A percentile compares a stretch with the other conserved stretches of the same genome.
Conservation (phyloP, 768 basidiomycete species). For the Leccinum obscurum region DNA sequence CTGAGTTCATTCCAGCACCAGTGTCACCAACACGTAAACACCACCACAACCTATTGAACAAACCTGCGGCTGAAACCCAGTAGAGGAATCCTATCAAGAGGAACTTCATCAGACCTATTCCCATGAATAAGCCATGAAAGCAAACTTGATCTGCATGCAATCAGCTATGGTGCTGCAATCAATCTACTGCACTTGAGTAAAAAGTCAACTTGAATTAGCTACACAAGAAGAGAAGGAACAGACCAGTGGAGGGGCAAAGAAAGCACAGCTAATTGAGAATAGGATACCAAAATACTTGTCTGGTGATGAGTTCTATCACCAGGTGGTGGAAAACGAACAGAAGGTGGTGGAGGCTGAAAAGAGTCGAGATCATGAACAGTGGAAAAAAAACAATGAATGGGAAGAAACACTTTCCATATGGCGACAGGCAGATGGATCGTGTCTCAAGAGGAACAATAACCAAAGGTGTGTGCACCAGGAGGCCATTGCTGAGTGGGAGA, state of each 20-base stretch:
- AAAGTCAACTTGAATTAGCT: constrained; percentile 15
- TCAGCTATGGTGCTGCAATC: constrained; percentile 1
- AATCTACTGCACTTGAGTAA: constrained; percentile 14
- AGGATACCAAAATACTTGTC: constrained; percentile 24
- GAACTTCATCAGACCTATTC: background rate
- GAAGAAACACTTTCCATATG: background rate
- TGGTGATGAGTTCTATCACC: constrained; percentile 14
- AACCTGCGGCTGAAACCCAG: background rate
- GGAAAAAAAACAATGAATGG: background rate
- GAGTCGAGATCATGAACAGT: background rate
- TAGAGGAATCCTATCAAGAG: background rate
- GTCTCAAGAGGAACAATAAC: background rate
- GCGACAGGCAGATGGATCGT: background rate
- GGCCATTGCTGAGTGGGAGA: background rate
- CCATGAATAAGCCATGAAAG: too few relatives aligned
- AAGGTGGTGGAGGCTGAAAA: background rate
- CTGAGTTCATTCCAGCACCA: background rate
- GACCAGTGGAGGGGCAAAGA: constrained; percentile 9
- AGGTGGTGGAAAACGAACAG: background rate
- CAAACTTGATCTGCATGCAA: background rate
- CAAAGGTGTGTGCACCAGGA: background rate
- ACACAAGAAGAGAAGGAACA: constrained; percentile 18
- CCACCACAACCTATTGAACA: background rate
- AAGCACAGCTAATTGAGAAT: constrained; percentile 14
- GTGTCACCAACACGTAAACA: background rate